A percentile compares a stretch with the other conserved stretches of the same genome.
These are phyloP conservation scores for Starmerella floris DNA, from an alignment of 805 yeast genomes.

Conservation along the genomic window DNA sequence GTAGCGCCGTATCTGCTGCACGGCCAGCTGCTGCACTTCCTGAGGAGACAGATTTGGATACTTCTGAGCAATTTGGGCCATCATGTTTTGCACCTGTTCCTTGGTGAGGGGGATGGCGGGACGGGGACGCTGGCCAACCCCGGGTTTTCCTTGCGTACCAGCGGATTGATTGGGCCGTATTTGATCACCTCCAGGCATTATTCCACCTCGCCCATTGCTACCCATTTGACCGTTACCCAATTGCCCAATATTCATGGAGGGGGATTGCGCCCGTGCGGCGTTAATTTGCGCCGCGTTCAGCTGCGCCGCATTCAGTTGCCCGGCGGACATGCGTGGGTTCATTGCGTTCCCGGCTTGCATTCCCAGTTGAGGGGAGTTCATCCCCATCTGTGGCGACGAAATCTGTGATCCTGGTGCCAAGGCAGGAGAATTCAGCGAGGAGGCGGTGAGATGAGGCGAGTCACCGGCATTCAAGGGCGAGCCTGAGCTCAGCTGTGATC, in stretches of 20 bases:
- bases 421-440: background rate
- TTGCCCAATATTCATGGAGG: background rate
- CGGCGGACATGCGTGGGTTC: background rate
- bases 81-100: conserved; percentile 18
- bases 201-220: background rate
- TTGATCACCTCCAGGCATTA: background rate
- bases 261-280: background rate
- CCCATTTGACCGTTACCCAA: background rate
- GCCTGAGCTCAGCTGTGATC: background rate
- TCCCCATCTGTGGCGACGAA: background rate
- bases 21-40: conserved; percentile 21
- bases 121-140: conserved; percentile 5
- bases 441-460: background rate
- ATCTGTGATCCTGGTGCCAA: background rate
- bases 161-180: background rate
- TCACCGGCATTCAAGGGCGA: background rate
- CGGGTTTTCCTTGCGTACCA: background rate
- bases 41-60: conserved; percentile 19
- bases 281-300: background rate
- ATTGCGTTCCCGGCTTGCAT: no score
- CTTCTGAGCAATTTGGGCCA: conserved; percentile 17
- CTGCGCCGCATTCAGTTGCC: background rate
- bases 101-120: conserved; percentile 8
- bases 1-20: conserved; percentile 18
- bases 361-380: background rate